phyloP scores from a whole-genome alignment of 2,329 filamentous ascomycete genomes.

The Botrytis paeoniae region DNA sequence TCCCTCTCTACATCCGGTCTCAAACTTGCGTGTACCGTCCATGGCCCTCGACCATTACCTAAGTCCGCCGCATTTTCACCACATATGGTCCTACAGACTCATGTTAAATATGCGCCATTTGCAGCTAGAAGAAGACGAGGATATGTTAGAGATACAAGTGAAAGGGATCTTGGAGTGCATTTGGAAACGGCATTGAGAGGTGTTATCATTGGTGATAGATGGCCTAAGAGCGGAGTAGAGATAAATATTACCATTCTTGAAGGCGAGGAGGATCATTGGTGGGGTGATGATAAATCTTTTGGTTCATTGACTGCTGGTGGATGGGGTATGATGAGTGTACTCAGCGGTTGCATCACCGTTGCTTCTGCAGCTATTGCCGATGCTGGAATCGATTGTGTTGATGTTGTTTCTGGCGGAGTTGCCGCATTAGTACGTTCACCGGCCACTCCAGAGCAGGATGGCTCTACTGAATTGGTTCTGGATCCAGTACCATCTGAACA shows the following conservation, averaged over 20 bases:
- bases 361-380: conserved; percentile 90
- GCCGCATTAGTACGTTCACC: conserved; percentile 66
- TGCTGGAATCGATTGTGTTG: conserved; percentile 93
- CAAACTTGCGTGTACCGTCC: conserved; percentile 90
- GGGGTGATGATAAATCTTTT: conserved; percentile 53
- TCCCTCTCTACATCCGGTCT: conserved; percentile 54
- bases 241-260: conserved; percentile 91
- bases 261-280: conserved; percentile 78
- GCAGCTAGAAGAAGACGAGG: conserved; percentile 78
- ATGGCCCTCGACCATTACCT: conserved; percentile 87
- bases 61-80: conserved; percentile 89
- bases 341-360: conserved; percentile 89
- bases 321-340: conserved; percentile 87
- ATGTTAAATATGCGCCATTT: conserved; percentile 96
- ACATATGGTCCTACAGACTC: conserved; percentile 85
- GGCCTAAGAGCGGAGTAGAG: conserved; percentile 98
- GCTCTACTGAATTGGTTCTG: conserved; percentile 55
- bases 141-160: conserved; percentile 79
- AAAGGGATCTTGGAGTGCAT: conserved; percentile 87
- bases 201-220: conserved; percentile 86
- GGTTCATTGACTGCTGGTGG: conserved; percentile 56
- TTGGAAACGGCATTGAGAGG: conserved; percentile 87
- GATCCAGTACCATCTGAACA: conserved; percentile 85
- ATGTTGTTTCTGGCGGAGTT: conserved; percentile 84
- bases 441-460: conserved; percentile 37